Percentiles rank a stretch among this genome's conserved stretches.
Evolutionary conservation across 2,329 filamentous ascomycete genomes (phyloP).

Genomic region (Didymella pinodella): DNA sequence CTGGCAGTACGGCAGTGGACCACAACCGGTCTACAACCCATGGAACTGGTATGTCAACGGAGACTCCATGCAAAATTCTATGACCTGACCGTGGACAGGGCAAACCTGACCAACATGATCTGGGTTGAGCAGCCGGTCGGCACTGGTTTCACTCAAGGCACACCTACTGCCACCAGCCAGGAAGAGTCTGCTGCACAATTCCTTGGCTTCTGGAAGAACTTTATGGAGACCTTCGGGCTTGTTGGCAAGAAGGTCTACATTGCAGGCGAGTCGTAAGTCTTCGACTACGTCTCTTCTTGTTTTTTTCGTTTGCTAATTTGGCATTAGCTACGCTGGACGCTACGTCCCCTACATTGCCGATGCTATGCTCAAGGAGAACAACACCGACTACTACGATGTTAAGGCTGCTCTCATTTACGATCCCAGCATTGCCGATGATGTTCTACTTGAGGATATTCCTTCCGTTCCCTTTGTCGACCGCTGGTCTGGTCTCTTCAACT

Average conservation of each 20-base stretch:
- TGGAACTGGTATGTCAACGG: constrained; percentile 51
- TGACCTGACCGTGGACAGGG: constrained; percentile 6
- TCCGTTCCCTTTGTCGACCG: constrained; percentile 68
- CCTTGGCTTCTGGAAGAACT: constrained; percentile 80
- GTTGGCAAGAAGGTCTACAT: constrained; percentile 75
- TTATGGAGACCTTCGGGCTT: constrained; percentile 72
- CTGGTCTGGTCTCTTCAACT: constrained; percentile 66
- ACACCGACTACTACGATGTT: constrained; percentile 72
- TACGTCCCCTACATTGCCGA: constrained; percentile 74
- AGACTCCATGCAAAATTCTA: neutral
- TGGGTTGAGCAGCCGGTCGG: constrained; percentile 75
- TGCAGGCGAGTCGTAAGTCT: constrained; percentile 66
- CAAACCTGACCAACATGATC: constrained; percentile 77
- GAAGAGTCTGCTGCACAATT: constrained; percentile 76
- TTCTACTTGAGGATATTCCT: constrained; percentile 61
- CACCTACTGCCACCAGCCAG: constrained; percentile 69
- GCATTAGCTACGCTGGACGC: constrained; percentile 64
- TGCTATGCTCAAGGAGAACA: constrained; percentile 73
- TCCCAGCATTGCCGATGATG: constrained; percentile 66
- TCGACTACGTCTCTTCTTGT: no score
- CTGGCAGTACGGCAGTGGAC: constrained; percentile 55
- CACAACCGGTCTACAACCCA: constrained; percentile 53
- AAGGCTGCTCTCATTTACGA: constrained; percentile 77
- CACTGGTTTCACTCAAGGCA: constrained; percentile 74
- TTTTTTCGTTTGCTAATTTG: no score